Base-by-base conservation (phyloP, 2,329 filamentous ascomycete species). In the Orbilia brochopaga region DNA sequence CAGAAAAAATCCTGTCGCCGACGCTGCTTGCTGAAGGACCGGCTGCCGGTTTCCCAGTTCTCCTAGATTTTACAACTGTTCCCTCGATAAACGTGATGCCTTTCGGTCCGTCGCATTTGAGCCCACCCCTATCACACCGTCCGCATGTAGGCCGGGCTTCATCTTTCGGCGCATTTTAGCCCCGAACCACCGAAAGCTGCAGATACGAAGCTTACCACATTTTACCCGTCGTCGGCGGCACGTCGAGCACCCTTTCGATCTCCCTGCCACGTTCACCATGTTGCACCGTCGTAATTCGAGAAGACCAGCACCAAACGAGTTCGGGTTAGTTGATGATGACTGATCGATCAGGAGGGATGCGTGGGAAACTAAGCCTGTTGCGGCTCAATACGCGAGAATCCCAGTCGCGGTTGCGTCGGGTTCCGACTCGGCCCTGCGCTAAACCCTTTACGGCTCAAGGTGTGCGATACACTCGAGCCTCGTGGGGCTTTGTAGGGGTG, bases 191-290 rank as follows among this genome's bases (percentile, higher is more conserved):
- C 30, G 19, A 23, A 4, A 52, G n/a, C 13, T 13, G 24, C 4
- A 5, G 30, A 11, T 21, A 27, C 11, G 44, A 55, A 19, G 63
- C 77, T 74, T 74, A 78, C 77, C 78, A 54, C 78, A 79, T 74
- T 78, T 78, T 19, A 79, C 60, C 21, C 75, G 77, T 51, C 77
- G 69, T 61, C 69, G 64, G 24, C 77, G 78, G 62, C 78, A 79
- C n/a, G 70, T 75, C 19, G 75, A 76, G 56, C 78, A 79, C 48
- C 77, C 78, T 73, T 76, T 78, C 1, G 78, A 79, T 48, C 77
- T 74, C 30, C 78, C 78, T 2, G 13, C 74, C 30, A 78, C 66
- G 69, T 78, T 78, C 24, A 78, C 78, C 78, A 79, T 78, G 19
- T 48, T 74, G 15, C 51, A n/a, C 23, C 3, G 8, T 32, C 3